Base-by-base conservation (phyloP, 441 rosid genomes). In the Arabidopsis hybrid region DNA sequence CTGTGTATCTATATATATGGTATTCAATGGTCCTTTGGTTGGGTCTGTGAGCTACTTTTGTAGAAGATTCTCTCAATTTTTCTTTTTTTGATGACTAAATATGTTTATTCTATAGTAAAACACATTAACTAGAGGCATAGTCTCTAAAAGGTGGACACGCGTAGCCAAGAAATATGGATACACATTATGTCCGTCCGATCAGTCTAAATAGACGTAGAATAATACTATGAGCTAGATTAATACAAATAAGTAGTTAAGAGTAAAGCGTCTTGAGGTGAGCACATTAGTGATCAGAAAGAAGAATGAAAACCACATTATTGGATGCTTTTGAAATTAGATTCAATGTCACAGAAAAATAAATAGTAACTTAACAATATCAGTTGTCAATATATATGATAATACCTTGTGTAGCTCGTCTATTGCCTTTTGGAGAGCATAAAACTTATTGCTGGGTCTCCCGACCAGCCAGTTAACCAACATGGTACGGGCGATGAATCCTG, bases 11-110 rank as follows among this genome's bases (percentile, higher is more conserved):
- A 11, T 17, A 17, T 52, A 52, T 52, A 52, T 26, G 35, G 58
- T 10, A 17, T n/a, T 40, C 26, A 38, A 18, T 65, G 71, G 71
- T 67, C 71, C 50, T 67, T 67, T 52, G 51, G 61, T 8, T 38
- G 34, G 36, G 51, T 42, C 40, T 26, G 11, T 53, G 62, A 67
- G 61, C 52, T 67, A 29, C 26, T 14, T 29, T n/a, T 51, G 51
- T 53, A 52, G 34, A 67, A 67, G 51, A 67, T 52, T 67, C 61
- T 53, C 60, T 52, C 61, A 7, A 13, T 36, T 2, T 3, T 38
- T 35, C 4, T 17, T 50, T 36, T 1, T 26, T 26, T 26, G 29
- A 26, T 26, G 29, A 17, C 10, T 34, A 17, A 65, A 34, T 16
- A 32, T 16, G 5, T 50, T 18, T 18, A 9, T 50, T 18, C 9